Evolutionary conservation across 169 alveolate genomes (phyloP).

Genomic region (Cyclospora cayetanensis): DNA sequence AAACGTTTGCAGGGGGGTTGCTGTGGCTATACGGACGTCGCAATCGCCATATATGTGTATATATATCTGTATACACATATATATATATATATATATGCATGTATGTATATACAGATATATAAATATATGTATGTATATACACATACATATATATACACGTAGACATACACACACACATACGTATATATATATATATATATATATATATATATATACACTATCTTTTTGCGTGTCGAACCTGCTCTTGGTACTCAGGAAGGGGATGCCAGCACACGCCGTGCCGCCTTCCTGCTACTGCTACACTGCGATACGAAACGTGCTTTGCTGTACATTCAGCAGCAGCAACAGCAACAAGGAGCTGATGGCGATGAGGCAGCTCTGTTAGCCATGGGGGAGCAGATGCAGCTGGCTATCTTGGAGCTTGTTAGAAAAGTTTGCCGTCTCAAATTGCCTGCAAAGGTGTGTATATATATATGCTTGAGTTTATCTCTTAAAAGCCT

Average conservation of each 20-base stretch:
- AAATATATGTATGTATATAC: no score
- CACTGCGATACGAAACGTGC: slow-evolving; percentile 89
- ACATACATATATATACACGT: not conserved
- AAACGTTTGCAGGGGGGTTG: no score
- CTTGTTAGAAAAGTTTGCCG: slow-evolving; percentile 89
- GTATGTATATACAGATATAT: no score
- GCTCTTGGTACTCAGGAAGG: slow-evolving; percentile 79
- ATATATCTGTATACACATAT: no score
- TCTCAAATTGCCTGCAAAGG: slow-evolving; percentile 83
- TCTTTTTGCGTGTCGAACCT: not conserved
- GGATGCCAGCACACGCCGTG: slow-evolving; percentile 93
- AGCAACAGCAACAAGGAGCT: slow-evolving; percentile 60
- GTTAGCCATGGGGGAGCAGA: slow-evolving; percentile 80
- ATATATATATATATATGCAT: no score
- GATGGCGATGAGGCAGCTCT: not conserved
- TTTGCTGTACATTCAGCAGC: slow-evolving; percentile 80
- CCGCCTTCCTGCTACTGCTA: slow-evolving; percentile 87
- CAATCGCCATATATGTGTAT: no score
- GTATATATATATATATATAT: not conserved
- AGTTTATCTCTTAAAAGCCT: no score
- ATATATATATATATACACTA: not conserved
- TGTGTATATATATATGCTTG: slow-evolving; percentile 13
- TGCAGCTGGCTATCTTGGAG: slow-evolving; percentile 89
- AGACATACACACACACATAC: not conserved
- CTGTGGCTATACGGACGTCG: no score